Evolutionary conservation across 2,329 filamentous ascomycete species (phyloP).

Genomic region (Phaeosphaeriaceae sp.): DNA sequence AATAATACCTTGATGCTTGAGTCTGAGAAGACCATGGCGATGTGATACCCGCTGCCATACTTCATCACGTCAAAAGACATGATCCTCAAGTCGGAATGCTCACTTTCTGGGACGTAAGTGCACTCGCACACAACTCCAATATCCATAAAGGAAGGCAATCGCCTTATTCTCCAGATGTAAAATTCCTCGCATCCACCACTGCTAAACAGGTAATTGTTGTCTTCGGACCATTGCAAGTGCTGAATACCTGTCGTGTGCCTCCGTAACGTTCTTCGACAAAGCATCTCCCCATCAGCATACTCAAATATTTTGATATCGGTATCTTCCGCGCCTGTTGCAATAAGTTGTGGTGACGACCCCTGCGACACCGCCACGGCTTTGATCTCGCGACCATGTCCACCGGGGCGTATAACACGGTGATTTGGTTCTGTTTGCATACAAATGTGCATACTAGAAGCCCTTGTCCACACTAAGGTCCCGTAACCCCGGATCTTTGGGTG

Average conservation of each 20-base stretch:
- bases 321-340: slow-evolving; percentile 75
- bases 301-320: slow-evolving; percentile 77
- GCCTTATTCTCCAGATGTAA: slow-evolving; percentile 76
- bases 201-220: slow-evolving; percentile 76
- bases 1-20: slow-evolving; percentile 68
- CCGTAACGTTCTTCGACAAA: slow-evolving; percentile 70
- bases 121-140: slow-evolving; percentile 62
- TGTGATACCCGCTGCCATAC: slow-evolving; percentile 53
- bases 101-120: slow-evolving; percentile 56
- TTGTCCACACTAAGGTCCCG: slow-evolving; percentile 75
- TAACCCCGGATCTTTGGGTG: slow-evolving; percentile 29
- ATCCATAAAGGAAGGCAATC: slow-evolving; percentile 57
- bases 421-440: slow-evolving; percentile 47
- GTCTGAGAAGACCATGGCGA: slow-evolving; percentile 83
- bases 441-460: slow-evolving; percentile 64
- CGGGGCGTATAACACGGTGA: slow-evolving; percentile 64
- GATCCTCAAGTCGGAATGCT: slow-evolving; percentile 74
- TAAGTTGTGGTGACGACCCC: slow-evolving; percentile 43
- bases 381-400: slow-evolving; percentile 88
- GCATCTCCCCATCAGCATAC: slow-evolving; percentile 42
- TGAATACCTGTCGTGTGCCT: slow-evolving; percentile 86
- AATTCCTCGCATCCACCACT: slow-evolving; percentile 88
- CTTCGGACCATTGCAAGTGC: slow-evolving; percentile 73
- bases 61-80: slow-evolving; percentile 72
- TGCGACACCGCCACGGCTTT: slow-evolving; percentile 63